Conservation (phyloP, 176 grass and related monocot genomes). For the Carex myosuroides region DNA sequence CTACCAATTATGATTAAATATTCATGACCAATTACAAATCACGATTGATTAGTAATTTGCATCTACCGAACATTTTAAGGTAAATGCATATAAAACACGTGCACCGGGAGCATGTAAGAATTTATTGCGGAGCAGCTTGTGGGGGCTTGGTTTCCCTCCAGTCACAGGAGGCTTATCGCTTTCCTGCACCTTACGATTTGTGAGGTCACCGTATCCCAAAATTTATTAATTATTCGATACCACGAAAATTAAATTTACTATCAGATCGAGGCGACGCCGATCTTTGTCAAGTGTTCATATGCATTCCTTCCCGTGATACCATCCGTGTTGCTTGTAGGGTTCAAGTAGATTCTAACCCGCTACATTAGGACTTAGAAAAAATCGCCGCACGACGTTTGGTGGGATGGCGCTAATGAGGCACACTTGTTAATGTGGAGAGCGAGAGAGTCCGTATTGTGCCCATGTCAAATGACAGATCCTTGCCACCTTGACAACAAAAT, state of each 20-base stretch:
- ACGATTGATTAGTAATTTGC: neutral
- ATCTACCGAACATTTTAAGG: neutral
- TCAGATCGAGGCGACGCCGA: neutral
- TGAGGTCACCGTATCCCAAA: neutral
- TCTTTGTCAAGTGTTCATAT: neutral
- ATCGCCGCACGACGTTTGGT: neutral
- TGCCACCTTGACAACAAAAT: neutral
- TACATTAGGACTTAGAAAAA: neutral
- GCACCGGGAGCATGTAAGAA: neutral
- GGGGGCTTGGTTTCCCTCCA: neutral
- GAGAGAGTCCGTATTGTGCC: neutral
- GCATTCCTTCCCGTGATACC: neutral
- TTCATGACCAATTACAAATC: neutral
- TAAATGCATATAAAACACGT: neutral
- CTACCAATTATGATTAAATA: neutral
- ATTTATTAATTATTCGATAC: neutral
- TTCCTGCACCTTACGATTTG: conserved; percentile 26
- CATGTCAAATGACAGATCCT: neutral
- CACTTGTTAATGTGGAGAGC: neutral
- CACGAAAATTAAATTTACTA: conserved; percentile 14
- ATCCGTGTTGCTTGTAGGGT: neutral
- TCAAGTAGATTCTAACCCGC: neutral
- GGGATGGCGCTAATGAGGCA: neutral
- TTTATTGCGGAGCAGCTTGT: no score
- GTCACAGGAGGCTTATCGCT: conserved; percentile 30